Conservation (phyloP, 768 basidiomycete species). For the Termitomyces sp. region DNA sequence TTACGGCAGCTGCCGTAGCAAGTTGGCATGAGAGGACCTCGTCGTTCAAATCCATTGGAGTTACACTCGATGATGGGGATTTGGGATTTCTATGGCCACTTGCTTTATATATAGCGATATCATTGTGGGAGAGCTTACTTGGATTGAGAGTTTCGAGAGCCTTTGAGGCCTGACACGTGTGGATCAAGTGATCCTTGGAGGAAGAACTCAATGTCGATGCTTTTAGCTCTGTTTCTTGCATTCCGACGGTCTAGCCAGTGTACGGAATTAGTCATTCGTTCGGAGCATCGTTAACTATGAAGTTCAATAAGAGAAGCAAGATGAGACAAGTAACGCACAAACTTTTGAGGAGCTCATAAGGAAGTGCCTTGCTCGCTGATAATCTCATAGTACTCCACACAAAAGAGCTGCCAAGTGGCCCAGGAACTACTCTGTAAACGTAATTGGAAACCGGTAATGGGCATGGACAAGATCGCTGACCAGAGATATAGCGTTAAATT, state of each 20-base stretch:
- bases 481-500: neutral
- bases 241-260: neutral
- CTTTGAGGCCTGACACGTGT: neutral
- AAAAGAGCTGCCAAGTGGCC: neutral
- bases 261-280: too few species aligned
- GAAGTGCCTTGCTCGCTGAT: neutral
- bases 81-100: neutral
- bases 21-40: neutral
- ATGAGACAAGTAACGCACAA: neutral
- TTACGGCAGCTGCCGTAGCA: neutral
- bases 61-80: neutral
- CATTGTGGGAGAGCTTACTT: neutral
- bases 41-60: neutral
- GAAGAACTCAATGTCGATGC: neutral
- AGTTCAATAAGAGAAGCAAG: neutral
- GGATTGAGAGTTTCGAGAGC: neutral
- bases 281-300: neutral
- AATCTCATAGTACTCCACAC: neutral
- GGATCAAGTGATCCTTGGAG: neutral
- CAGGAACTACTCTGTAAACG: neutral
- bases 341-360: neutral
- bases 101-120: neutral
- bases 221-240: neutral
- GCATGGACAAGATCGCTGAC: neutral
- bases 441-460: neutral